Evolutionary conservation across 2,329 filamentous ascomycete species (phyloP), one percentile per base, ranked within the genome.

Genomic region (Alternaria incomplexa): DNA sequence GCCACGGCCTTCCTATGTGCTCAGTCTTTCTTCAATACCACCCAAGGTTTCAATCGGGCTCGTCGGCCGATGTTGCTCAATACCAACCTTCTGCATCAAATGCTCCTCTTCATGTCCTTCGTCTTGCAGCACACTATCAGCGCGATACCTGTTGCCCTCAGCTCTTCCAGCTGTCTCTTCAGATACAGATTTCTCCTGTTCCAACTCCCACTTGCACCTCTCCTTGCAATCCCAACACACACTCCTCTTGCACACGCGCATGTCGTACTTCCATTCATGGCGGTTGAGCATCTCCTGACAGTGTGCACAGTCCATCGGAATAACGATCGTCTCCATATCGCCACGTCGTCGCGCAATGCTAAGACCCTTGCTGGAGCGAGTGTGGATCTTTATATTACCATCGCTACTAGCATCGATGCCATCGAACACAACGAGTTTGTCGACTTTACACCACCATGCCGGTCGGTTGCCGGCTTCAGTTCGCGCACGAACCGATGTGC

Each of bases 381-480:
- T 75, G 8, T 50, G 55, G 7, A 74, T 64, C 45, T 56, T 70
- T 48, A 63, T 2, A 4, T 69, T 58, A 2, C 62, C 73, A 20
- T 67, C 43, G 3, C 54, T 65, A 7, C 44, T 13, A 4, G 54
- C 56, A 6, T 73, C 68, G 1, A 73, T 45, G 1, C 76, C 77
- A 43, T 79, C 76, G 20, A 78, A 78, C 0, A 79, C 69, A 5
- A 78, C 76, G 2, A 79, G 65, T 52, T 73, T 75, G 45, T 79
- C 77, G 32, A 73, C 66, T 48, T 77, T 77, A 55, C 77, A 79
- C 77, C 77, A 79, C 77, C 77, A 79, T 5, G 75, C 72, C 1
- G 77, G 73, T 3, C 72, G 63, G 6, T 63, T 51, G 3, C 53
- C 52, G 5, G 64, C 56, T 43, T 74, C 71, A 3, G 75, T 79